These are phyloP conservation scores for Xylaria sp. DNA, from an alignment of 2,329 filamentous ascomycete species.

Conservation along the genomic window DNA sequence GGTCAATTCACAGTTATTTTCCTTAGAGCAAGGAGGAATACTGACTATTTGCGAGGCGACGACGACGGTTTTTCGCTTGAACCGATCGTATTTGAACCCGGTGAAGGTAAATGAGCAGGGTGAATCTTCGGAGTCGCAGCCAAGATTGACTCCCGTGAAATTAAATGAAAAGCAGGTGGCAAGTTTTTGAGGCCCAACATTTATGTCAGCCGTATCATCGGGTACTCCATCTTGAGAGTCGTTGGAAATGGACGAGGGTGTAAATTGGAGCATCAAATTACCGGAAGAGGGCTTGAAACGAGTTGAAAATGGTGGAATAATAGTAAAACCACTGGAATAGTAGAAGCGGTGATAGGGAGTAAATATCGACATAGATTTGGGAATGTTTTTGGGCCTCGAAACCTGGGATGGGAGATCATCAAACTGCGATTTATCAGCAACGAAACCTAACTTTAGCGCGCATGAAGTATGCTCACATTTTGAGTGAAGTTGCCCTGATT, in stretches of 20 bases:
- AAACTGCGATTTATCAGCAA: conserved; percentile 40
- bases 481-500: conserved; percentile 46
- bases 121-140: conserved; percentile 44
- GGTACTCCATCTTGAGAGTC: conserved; percentile 30
- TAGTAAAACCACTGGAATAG: conserved; percentile 45
- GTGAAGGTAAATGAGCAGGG: conserved; percentile 48
- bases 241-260: conserved; percentile 43
- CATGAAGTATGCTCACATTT: conserved; percentile 41
- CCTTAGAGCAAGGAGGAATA: conserved; percentile 42
- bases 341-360: conserved; percentile 49
- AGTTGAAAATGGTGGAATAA: conserved; percentile 37
- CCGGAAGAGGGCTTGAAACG: conserved; percentile 47
- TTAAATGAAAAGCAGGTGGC: conserved; percentile 46
- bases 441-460: not conserved
- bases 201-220: conserved; percentile 40
- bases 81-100: conserved; percentile 42
- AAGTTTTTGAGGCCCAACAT: conserved; percentile 42
- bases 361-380: conserved; percentile 43
- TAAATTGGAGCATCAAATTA: conserved; percentile 47
- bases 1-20: conserved; percentile 40
- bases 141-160: conserved; percentile 44
- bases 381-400: conserved; percentile 28
- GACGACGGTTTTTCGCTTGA: conserved; percentile 30
- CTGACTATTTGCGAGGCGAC: conserved; percentile 38
- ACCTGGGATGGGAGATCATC: conserved; percentile 43